Evolutionary conservation across 164 flowering plant genomes (phyloP).

Genomic region (Santalum album): DNA sequence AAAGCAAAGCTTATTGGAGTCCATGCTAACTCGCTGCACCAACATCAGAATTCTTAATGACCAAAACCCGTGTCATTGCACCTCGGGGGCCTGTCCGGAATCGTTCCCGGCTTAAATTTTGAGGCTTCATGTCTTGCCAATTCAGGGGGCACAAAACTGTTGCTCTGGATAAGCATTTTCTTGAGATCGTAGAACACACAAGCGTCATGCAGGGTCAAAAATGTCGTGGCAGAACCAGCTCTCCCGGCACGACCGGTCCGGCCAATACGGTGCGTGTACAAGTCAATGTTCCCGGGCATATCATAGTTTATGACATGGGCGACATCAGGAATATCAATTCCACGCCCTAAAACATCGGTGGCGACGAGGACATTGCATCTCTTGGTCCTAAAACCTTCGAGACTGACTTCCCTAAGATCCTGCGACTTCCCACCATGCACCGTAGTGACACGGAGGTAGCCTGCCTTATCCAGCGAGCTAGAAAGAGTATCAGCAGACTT

Average conservation of each 20-base stretch:
- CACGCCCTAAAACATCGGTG: constrained; percentile 94
- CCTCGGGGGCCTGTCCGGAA: constrained; percentile 85
- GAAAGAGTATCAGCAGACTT: constrained; percentile 63
- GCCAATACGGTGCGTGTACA: constrained; percentile 87
- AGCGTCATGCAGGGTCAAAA: constrained; percentile 70
- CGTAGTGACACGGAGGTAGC: constrained; percentile 72
- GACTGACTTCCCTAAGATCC: constrained; percentile 85
- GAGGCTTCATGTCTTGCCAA: constrained; percentile 84
- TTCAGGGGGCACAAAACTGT: constrained; percentile 87
- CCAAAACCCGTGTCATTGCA: constrained; percentile 76
- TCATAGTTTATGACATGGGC: constrained; percentile 83
- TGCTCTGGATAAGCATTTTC: constrained; percentile 83
- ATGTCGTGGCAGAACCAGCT: constrained; percentile 84
- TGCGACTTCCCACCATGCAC: constrained; percentile 93
- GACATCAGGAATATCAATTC: constrained; percentile 91
- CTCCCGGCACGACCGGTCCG: constrained; percentile 96
- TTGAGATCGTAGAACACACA: constrained; percentile 91
- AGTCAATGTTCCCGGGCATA: constrained; percentile 78
- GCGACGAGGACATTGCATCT: constrained; percentile 88
- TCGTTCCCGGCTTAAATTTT: constrained; percentile 78
- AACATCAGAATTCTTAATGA: constrained; percentile 32
- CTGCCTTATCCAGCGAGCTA: constrained; percentile 59
- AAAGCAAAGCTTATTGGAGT: no score
- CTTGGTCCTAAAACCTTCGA: constrained; percentile 82
- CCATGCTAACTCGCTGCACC: no score